Conservation (phyloP, 305 asterid species). For the Plantago lanceolata region DNA sequence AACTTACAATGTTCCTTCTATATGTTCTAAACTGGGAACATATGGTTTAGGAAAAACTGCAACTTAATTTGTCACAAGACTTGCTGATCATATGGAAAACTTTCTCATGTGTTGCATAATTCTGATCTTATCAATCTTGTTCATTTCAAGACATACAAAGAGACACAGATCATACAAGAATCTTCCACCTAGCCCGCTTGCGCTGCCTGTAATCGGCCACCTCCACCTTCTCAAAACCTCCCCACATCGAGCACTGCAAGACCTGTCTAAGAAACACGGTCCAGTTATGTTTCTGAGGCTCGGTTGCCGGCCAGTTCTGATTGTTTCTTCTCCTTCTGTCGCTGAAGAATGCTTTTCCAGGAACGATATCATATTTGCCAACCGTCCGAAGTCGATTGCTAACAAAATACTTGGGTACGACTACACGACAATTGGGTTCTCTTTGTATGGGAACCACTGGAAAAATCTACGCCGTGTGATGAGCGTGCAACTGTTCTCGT, state of each 20-base stretch:
- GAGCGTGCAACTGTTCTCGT: constrained; percentile 31
- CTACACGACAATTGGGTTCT: constrained; percentile 40
- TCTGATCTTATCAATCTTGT: constrained; percentile 15
- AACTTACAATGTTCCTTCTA: too few species aligned
- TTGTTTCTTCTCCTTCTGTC: constrained; percentile 40
- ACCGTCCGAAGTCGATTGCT: constrained; percentile 40
- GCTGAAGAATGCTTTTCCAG: constrained; percentile 40
- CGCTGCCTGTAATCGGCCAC: constrained; percentile 41
- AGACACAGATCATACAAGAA: constrained; percentile 21
- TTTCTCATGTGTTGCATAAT: constrained; percentile 13
- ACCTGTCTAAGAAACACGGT: constrained; percentile 36
- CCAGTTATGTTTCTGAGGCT: constrained; percentile 34
- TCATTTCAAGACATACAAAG: constrained; percentile 17
- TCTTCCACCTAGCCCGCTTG: constrained; percentile 41
- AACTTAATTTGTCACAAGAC: too few species aligned
- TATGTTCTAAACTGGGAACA: too few species aligned
- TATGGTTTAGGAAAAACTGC: too few species aligned
- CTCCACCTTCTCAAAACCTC: constrained; percentile 41
- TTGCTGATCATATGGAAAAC: constrained; percentile 20
- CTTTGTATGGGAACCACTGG: constrained; percentile 43
- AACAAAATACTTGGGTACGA: constrained; percentile 40
- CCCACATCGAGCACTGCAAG: constrained; percentile 32
- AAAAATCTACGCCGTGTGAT: constrained; percentile 42
- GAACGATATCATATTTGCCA: constrained; percentile 38
- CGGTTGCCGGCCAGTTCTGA: constrained; percentile 32